phyloP scores from a whole-genome alignment of 2,329 filamentous ascomycete genomes.

The Fusarium mangiferae region DNA sequence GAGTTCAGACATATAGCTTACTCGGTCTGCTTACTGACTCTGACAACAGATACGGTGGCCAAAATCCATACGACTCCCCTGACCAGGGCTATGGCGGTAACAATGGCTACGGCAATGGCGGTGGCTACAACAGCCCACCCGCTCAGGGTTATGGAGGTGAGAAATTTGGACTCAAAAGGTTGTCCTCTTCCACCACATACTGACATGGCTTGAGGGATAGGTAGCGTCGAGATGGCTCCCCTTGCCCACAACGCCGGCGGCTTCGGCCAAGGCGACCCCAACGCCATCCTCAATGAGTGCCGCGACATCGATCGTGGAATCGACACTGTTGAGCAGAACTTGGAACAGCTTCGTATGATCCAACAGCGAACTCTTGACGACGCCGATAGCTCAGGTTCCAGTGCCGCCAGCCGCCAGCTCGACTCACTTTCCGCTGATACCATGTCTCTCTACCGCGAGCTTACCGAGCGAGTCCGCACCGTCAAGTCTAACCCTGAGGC shows the following conservation, averaged over 20 bases:
- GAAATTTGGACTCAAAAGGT: slow-evolving; percentile 3
- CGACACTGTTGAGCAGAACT: slow-evolving; percentile 76
- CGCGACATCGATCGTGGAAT: slow-evolving; percentile 82
- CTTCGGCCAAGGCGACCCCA: slow-evolving; percentile 68
- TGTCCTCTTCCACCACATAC: slow-evolving; percentile 3
- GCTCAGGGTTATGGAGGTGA: slow-evolving; percentile 42
- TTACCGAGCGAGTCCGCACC: slow-evolving; percentile 81
- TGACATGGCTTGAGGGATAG: slow-evolving; percentile 46
- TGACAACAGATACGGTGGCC: slow-evolving; percentile 62
- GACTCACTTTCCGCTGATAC: slow-evolving; percentile 80
- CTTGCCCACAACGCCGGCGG: slow-evolving; percentile 63
- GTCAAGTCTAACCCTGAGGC: slow-evolving; percentile 86
- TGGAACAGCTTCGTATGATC: slow-evolving; percentile 76
- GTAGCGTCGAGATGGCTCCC: slow-evolving; percentile 77
- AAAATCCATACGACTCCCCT: slow-evolving; percentile 70
- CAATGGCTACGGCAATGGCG: slow-evolving; percentile 40
- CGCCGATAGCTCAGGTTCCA: slow-evolving; percentile 75
- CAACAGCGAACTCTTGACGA: slow-evolving; percentile 79
- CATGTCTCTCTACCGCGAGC: slow-evolving; percentile 82
- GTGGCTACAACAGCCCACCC: slow-evolving; percentile 35
- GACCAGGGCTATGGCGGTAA: slow-evolving; percentile 46
- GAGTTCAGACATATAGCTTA: slow-evolving; percentile 2
- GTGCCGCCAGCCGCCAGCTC: slow-evolving; percentile 74
- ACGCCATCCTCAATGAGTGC: slow-evolving; percentile 86
- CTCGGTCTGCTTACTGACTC: slow-evolving; percentile 46